phyloP scores from a whole-genome alignment of 73 alveolate genomes.

The Paramecium pentaurelia region DNA sequence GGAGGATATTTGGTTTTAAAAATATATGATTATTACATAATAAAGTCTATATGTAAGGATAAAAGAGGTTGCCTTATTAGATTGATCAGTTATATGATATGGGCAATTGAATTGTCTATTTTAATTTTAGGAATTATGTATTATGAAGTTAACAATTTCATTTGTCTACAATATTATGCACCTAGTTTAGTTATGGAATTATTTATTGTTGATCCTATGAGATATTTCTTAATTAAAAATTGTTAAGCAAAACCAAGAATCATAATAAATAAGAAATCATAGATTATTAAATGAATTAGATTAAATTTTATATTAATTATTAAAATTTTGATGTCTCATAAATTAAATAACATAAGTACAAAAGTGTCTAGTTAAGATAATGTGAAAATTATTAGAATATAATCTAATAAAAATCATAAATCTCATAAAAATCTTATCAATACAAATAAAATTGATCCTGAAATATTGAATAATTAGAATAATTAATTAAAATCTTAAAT shows the following conservation, averaged over 20 bases:
- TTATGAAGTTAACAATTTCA: not conserved
- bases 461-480: not conserved
- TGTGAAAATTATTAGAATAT: not conserved
- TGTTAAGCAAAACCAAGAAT: not conserved
- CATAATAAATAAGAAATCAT: not conserved
- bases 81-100: not conserved
- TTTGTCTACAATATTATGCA: not conserved
- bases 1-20: not conserved
- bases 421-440: not conserved
- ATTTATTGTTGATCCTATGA: not conserved
- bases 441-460: not conserved
- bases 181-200: not conserved
- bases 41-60: not conserved
- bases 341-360: not conserved
- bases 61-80: not conserved
- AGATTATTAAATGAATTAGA: not conserved
- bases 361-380: not conserved
- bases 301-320: not conserved
- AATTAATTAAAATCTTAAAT: not conserved
- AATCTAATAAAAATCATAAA: not conserved
- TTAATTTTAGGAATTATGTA: not conserved
- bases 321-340: not conserved
- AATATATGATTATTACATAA: not conserved
- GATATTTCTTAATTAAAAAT: not conserved
- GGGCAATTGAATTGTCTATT: not conserved